Base-by-base conservation (phyloP, 2,329 filamentous ascomycete species). In the Cytospora schulzeri region DNA sequence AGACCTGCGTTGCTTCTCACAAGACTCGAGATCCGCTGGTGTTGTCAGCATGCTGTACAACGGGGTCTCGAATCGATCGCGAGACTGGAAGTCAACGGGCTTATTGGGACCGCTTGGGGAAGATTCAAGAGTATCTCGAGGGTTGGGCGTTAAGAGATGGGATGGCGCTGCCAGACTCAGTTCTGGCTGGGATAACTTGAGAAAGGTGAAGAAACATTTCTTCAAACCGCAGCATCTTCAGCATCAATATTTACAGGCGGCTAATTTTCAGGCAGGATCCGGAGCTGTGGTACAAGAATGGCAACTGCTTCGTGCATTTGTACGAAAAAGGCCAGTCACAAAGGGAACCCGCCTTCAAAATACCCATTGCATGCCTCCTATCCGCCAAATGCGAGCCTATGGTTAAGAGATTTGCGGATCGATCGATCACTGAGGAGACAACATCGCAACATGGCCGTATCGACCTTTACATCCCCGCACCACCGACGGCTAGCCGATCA, bases 391-490 rank as follows among this genome's bases (percentile, higher is more conserved):
- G 88, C 72, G 80, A 80, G 31, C 83, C 85, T 1, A 77, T 93
- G 9, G 79, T 92, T 28, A 79, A 85, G 52, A 76, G 78, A 66
- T 84, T 83, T 68, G 71, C 83, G 54, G 70, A 75, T 2, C 73
- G 73, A 65, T 75, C 78, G 55, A 69, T 66, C 55, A 71, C 70
- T 12, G 63, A 71, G 15, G 55, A 64, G 17, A 33, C 67, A n/a
- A 66, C 58, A 17, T 59, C 60, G 54, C 68, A 22, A 29, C 68
- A 64, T 56, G 72, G 71, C 56, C 75, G 68, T 33, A 73, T 85
- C 62, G 87, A 92, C 58, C 78, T 93, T 1, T 92, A 88, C 72
- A 86, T 94, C n/a, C 86, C 90, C 2, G 80, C 88, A 1, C 89
- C 90, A 0, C 72, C 81, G 1, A 75, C 78, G 38, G 75, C 80